Percentiles rank a stretch among this genome's conserved stretches.
phyloP scores from a whole-genome alignment of 805 yeast genomes.

The Wickerhamomyces pijperi region DNA sequence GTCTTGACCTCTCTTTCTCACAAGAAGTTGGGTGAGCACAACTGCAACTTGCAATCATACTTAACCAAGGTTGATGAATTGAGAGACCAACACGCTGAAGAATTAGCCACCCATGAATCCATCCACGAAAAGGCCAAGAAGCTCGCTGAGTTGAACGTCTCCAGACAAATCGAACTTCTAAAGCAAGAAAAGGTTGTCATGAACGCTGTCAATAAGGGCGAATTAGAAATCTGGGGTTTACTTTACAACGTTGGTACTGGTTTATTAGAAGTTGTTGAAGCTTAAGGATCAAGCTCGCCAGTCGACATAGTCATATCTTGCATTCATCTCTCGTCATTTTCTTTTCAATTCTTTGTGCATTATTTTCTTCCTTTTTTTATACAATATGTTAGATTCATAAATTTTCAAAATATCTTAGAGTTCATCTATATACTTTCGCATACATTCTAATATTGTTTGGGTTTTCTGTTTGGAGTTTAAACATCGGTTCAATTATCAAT shows the following conservation, averaged over 20 bases:
- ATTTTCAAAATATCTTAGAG: too few species aligned
- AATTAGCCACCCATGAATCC: constrained; percentile 37
- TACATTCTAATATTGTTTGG: too few species aligned
- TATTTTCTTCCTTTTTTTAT: too few species aligned
- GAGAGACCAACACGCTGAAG: constrained; percentile 44
- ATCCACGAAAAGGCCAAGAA: constrained; percentile 44
- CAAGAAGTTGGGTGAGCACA: constrained; percentile 51
- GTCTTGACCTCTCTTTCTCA: constrained; percentile 67
- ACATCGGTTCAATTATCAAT: too few species aligned
- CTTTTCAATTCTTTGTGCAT: too few species aligned
- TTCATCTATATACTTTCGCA: too few species aligned
- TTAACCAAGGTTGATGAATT: constrained; percentile 62
- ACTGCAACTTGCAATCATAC: constrained; percentile 22
- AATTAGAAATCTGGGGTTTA: constrained; percentile 71
- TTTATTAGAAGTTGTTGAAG: constrained; percentile 33
- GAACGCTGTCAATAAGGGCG: constrained; percentile 48
- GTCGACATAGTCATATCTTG: too few species aligned
- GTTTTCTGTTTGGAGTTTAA: too few species aligned
- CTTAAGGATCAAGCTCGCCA: too few species aligned
- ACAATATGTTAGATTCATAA: too few species aligned
- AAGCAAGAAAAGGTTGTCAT: constrained; percentile 45
- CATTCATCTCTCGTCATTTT: too few species aligned
- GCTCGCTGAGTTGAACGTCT: constrained; percentile 67
- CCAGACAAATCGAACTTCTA: constrained; percentile 59
- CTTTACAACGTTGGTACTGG: constrained; percentile 81